Percentiles rank a stretch among this genome's conserved stretches.
Conservation (phyloP, 768 basidiomycete genomes). For the Tulasnella sp. region DNA sequence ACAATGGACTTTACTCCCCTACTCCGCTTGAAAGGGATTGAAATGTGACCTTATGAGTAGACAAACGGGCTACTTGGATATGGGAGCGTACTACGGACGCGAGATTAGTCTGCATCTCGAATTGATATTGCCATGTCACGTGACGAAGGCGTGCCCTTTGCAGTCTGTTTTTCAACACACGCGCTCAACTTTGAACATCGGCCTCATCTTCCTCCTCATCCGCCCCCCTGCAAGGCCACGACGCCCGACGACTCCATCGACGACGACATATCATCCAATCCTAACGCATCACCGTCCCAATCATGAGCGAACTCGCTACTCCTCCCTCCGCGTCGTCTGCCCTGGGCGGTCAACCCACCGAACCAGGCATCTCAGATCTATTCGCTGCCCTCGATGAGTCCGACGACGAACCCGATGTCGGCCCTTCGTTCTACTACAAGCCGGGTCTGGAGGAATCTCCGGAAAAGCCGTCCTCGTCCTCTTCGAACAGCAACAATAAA, state of each 20-base stretch:
- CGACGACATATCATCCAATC: not conserved
- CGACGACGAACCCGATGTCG: slow-evolving; percentile 6
- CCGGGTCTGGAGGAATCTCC: not conserved
- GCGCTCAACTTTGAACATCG: not conserved
- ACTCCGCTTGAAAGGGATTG: not conserved
- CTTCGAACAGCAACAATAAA: not conserved
- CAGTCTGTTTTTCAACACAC: not conserved
- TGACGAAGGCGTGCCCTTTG: not conserved
- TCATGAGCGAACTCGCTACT: not conserved
- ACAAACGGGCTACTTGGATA: no score
- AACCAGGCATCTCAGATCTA: not conserved
- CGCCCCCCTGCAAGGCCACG: not conserved
- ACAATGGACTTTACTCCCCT: not conserved
- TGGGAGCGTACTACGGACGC: no score
- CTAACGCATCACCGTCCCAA: not conserved
- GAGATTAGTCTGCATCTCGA: not conserved
- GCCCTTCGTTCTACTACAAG: slow-evolving; percentile 9
- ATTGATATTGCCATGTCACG: not conserved
- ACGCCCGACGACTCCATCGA: not conserved
- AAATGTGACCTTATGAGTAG: no score
- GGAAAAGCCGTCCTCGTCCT: not conserved
- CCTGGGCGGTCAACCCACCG: not conserved
- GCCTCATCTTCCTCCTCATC: not conserved
- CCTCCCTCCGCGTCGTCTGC: not conserved
- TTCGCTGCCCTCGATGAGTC: slow-evolving; percentile 7